A percentile compares a stretch with the other conserved stretches of the same genome.
Evolutionary conservation across 768 basidiomycete genomes (phyloP).

Genomic region (Mycena chlorophos): DNA sequence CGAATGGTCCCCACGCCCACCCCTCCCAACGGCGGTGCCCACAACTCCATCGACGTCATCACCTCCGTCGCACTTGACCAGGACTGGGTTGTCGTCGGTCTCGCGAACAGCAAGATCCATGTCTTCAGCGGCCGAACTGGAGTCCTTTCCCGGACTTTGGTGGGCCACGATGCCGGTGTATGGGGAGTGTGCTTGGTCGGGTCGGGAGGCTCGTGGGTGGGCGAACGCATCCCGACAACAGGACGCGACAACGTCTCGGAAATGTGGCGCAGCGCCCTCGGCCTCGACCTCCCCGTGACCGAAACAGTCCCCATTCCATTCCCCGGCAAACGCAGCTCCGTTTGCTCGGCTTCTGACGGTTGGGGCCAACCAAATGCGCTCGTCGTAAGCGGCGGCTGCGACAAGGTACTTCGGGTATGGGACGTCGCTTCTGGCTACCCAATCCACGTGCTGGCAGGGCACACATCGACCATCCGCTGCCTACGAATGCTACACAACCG

Average conservation of each 20-base stretch:
- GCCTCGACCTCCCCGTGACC: slow-evolving; percentile 33
- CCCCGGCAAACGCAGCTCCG: slow-evolving; percentile 46
- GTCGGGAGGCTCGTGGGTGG: slow-evolving; percentile 52
- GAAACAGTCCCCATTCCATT: slow-evolving; percentile 17
- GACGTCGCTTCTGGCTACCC: slow-evolving; percentile 87
- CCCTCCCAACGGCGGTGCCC: slow-evolving; percentile 35
- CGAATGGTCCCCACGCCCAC: slow-evolving; percentile 34
- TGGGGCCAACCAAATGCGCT: slow-evolving; percentile 87
- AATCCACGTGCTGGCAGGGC: slow-evolving; percentile 78
- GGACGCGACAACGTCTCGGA: slow-evolving; percentile 30
- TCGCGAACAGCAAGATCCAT: slow-evolving; percentile 82
- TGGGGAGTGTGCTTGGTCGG: slow-evolving; percentile 87
- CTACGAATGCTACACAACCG: slow-evolving; percentile 83
- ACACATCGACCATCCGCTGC: slow-evolving; percentile 89
- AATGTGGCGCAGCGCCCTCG: slow-evolving; percentile 51
- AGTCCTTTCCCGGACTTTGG: slow-evolving; percentile 70
- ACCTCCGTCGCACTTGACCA: slow-evolving; percentile 84
- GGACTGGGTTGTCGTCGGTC: slow-evolving; percentile 84
- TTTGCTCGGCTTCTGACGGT: slow-evolving; percentile 71
- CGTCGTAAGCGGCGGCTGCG: slow-evolving; percentile 91
- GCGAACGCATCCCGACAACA: slow-evolving; percentile 1
- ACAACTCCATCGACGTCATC: slow-evolving; percentile 64
- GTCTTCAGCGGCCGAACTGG: slow-evolving; percentile 83
- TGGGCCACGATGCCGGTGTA: slow-evolving; percentile 87
- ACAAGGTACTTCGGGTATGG: slow-evolving; percentile 91